A percentile compares a stretch with the other conserved stretches of the same genome.
These are phyloP conservation scores for Xylaria longipes DNA, from an alignment of 495 filamentous ascomycete genomes.

Conservation along the genomic window DNA sequence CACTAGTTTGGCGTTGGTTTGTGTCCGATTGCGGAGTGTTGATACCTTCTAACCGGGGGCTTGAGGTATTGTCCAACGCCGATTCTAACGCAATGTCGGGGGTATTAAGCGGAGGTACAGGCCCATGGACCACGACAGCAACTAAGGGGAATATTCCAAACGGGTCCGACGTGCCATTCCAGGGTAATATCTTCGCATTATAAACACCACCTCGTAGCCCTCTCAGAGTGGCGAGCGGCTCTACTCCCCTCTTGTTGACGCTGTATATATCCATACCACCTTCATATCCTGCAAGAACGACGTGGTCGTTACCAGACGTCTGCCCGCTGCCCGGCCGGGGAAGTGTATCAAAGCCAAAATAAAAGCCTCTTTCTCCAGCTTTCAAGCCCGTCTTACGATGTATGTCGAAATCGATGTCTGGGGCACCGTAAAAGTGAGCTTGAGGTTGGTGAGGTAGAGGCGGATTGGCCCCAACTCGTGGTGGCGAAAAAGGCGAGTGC, in stretches of 20 bases:
- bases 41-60: conserved; percentile 46
- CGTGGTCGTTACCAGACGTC: conserved; percentile 64
- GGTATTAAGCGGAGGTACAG: conserved; percentile 51
- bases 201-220: conserved; percentile 81
- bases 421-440: conserved; percentile 70
- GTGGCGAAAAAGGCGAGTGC: conserved; percentile 61
- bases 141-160: conserved; percentile 65
- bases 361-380: conserved; percentile 70
- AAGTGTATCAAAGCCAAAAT: conserved; percentile 80
- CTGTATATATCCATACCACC: conserved; percentile 74
- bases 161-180: conserved; percentile 42
- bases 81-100: conserved; percentile 42
- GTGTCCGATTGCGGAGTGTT: conserved; percentile 38
- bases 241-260: conserved; percentile 69
- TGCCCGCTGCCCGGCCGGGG: conserved; percentile 55
- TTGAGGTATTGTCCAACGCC: conserved; percentile 47
- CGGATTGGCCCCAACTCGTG: conserved; percentile 57
- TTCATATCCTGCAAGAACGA: conserved; percentile 77
- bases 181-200: conserved; percentile 78
- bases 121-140: conserved; percentile 78
- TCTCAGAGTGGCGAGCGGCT: conserved; percentile 69
- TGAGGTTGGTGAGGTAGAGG: conserved; percentile 84
- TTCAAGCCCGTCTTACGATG: conserved; percentile 56
- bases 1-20: conserved; percentile 32
- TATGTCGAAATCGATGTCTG: conserved; percentile 72